Conservation (phyloP, 371 early-diverging fungal species). For the Umbelopsis sp. region DNA sequence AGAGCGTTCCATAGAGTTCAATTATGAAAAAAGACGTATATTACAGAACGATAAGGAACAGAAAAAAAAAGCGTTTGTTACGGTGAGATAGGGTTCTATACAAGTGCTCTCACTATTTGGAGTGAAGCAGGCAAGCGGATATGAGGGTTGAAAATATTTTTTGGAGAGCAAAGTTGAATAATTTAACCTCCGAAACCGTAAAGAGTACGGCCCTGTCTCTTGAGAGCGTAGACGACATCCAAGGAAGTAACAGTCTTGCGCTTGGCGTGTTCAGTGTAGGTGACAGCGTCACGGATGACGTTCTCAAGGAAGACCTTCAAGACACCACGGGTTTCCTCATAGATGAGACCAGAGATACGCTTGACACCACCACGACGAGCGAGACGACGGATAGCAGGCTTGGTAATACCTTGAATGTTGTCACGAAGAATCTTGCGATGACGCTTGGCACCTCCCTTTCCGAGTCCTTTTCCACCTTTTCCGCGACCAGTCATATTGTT, state of each 20-base stretch:
- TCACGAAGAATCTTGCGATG: slow-evolving; percentile 99
- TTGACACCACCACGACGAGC: slow-evolving; percentile 99
- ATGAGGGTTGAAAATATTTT: slow-evolving; percentile 18
- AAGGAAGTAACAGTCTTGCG: slow-evolving; percentile 96
- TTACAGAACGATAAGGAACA: slow-evolving; percentile 20
- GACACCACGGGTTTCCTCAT: slow-evolving; percentile 98
- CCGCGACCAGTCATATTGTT: slow-evolving; percentile 98
- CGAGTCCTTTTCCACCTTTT: slow-evolving; percentile 97
- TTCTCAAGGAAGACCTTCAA: slow-evolving; percentile 98
- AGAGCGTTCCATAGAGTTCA: slow-evolving; percentile 19
- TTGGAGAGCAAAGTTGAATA: slow-evolving; percentile 11
- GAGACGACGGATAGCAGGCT: slow-evolving; percentile 99
- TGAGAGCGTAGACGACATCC: slow-evolving; percentile 96
- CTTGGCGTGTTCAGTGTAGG: slow-evolving; percentile 99
- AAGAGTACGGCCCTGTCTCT: slow-evolving; percentile 96
- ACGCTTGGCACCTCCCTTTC: slow-evolving; percentile 98
- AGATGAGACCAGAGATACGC: slow-evolving; percentile 99
- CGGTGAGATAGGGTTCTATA: slow-evolving; percentile 17
- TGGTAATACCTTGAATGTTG: slow-evolving; percentile 98
- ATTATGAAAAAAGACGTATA: slow-evolving; percentile 19
- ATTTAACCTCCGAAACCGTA: slow-evolving; percentile 50
- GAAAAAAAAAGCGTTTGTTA: slow-evolving; percentile 16
- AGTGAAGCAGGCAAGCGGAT: slow-evolving; percentile 20
- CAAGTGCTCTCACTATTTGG: slow-evolving; percentile 19
- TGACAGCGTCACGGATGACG: slow-evolving; percentile 97